Evolutionary conservation across 495 filamentous ascomycete genomes (phyloP).

Genomic region (Aspergillus nidulans): DNA sequence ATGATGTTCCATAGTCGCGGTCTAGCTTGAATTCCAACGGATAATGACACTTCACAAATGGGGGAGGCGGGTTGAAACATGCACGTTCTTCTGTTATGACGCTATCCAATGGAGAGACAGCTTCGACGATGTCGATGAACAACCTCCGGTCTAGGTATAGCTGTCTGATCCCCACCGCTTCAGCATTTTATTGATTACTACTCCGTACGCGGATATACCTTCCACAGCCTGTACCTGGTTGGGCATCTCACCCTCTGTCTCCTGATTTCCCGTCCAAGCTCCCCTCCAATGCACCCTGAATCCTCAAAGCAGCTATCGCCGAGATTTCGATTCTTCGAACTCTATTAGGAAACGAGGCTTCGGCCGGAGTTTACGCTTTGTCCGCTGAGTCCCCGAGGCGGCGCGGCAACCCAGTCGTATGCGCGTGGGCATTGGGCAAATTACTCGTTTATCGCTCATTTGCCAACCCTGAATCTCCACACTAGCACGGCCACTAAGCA

Average conservation of each 20-base stretch:
- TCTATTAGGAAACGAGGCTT: neutral
- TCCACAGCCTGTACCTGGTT: neutral
- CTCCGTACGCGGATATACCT: no score
- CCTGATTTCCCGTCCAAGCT: neutral
- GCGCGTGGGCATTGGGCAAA: neutral
- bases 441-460: neutral
- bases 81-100: neutral
- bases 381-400: neutral
- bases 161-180: neutral
- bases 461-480: neutral
- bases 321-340: neutral
- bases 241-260: neutral
- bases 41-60: neutral
- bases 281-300: neutral
- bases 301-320: neutral
- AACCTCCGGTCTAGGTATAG: neutral
- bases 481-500: neutral
- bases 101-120: neutral
- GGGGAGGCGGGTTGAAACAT: neutral
- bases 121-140: neutral
- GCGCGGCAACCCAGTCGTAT: neutral
- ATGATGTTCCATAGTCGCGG: neutral
- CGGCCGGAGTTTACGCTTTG: neutral
- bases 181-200: neutral
- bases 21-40: neutral